Base-by-base conservation (phyloP, 805 yeast species). In the Saccharomycopsis amapae region DNA sequence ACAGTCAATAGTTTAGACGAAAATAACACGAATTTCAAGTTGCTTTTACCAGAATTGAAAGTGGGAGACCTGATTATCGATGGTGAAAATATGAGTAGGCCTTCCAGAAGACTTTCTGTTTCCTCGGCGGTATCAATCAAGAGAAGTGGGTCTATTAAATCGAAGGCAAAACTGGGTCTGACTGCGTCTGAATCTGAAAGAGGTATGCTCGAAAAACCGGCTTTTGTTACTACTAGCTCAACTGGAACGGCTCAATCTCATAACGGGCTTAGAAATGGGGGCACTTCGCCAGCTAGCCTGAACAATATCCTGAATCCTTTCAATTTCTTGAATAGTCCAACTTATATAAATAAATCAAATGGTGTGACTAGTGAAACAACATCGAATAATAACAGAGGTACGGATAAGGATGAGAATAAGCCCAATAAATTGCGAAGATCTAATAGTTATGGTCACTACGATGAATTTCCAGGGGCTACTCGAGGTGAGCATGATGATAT, bases 241-340 rank as follows among this genome's bases (percentile, higher is more conserved):
- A 49, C 52, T 6, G 52, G 52, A 5, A 49, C 52, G 5, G 52
- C 52, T 9, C 48, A 31, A 22, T 44, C 48, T 4, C 41, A 40
- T n/a, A 25, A 28, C 4, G 19, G 20, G 4, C 18, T 20, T 4
- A 26, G 30, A 26, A 23, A 42, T 31, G 37, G 37, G 20, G 38
- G 38, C 24, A 24, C 24, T 6, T 34, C 44, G 2, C 42, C 46
- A 5, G 42, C 46, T 17, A 36, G 46, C 26, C 24, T 40, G 36
- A 44, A 37, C 38, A 42, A 24, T 28, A 15, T 44, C 6, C 48
- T 31, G 10, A 45, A 40, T 35, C 48, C 48, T 4, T 44, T 44
- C 18, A 34, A 17, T 32, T 13, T 32, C n/a, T 6, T 25, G 5
- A 41, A 42, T 23, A 25, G 25, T 38, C 38, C 24, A n/a, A n/a